Evolutionary conservation across 164 flowering plant genomes (phyloP), one percentile per base, ranked within the genome.

Genomic region (Chimonanthus praecox): DNA sequence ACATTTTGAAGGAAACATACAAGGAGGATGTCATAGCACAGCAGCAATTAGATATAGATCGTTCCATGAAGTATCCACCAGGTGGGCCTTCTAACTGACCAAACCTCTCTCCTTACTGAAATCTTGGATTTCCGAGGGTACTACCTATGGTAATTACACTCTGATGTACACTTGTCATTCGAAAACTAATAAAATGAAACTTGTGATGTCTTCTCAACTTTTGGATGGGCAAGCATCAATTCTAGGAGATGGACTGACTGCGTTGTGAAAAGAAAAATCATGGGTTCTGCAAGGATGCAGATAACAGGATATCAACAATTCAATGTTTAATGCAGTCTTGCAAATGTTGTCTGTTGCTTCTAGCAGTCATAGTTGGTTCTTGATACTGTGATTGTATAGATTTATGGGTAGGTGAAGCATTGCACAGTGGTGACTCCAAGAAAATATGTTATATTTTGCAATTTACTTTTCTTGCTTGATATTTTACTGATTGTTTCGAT

Each of bases 1-100:
- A 60, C 47, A 49, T 47, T 75, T 47, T 80, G 78, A 78, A 87
- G 88, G 84, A 77, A 49, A 73, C 78, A 10, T 72, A 78, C 77
- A 70, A 84, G 73, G 81, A 80, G 70, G 80, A 67, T 18, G 9
- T 64, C 44, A 18, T 81, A 70, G 75, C 71, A 47, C 81, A 71
- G 15, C 82, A 80, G 43, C 83, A 71, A 64, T 68, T 74, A 64
- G 76, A 77, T 72, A 68, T 60, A 4, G 72, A 43, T 58, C 82
- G 73, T 49, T 72, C 82, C 47, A 67, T 76, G 46, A 71, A 68
- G 69, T 79, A 72, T 69, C 60, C 81, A 21, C 71, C 85, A 81
- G 89, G 89, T 83, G 74, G 49, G 78, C 69, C 74, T 48, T 65
- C 62, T 58, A 47, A n/a, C 70, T 47, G n/a, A 47, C 47, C 4